These are phyloP conservation scores for Canavalia ensiformis DNA, from an alignment of 306 rosid species.

Conservation along the genomic window DNA sequence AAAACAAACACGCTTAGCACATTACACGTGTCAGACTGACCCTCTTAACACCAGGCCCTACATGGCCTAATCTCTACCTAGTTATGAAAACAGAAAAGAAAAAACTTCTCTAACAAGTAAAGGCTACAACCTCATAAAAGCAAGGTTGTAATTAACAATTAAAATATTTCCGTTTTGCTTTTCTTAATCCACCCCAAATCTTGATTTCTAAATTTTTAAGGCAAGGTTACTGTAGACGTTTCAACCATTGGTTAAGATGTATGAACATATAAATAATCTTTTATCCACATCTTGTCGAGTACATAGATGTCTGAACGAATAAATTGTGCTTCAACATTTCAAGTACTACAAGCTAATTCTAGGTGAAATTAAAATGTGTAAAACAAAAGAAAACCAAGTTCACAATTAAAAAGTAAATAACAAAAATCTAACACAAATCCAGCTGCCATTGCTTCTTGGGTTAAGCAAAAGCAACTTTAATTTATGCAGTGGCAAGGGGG, in stretches of 20 bases:
- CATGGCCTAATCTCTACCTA: neutral
- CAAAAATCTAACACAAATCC: neutral
- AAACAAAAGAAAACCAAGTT: neutral
- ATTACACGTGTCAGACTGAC: constrained; percentile 30
- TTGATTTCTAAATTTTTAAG: neutral
- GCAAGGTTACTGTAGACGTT: neutral
- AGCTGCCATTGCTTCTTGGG: constrained; percentile 39
- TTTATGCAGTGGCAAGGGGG: neutral
- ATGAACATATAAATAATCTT: neutral
- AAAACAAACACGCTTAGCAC: neutral
- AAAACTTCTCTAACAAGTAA: constrained; percentile 43
- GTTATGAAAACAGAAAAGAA: neutral
- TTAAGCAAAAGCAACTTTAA: neutral
- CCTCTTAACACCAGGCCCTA: neutral
- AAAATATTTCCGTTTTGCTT: neutral
- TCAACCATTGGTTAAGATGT: neutral
- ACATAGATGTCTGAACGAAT: too few relatives aligned
- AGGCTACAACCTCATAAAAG: neutral
- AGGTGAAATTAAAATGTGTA: too few relatives aligned
- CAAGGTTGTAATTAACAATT: neutral
- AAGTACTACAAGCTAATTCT: too few relatives aligned
- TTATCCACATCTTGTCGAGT: neutral
- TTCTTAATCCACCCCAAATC: neutral
- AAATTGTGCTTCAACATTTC: too few relatives aligned
- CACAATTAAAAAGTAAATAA: neutral